Conservation (phyloP, 192 early-diverging fungal genomes). For the Coemansia sp. region DNA sequence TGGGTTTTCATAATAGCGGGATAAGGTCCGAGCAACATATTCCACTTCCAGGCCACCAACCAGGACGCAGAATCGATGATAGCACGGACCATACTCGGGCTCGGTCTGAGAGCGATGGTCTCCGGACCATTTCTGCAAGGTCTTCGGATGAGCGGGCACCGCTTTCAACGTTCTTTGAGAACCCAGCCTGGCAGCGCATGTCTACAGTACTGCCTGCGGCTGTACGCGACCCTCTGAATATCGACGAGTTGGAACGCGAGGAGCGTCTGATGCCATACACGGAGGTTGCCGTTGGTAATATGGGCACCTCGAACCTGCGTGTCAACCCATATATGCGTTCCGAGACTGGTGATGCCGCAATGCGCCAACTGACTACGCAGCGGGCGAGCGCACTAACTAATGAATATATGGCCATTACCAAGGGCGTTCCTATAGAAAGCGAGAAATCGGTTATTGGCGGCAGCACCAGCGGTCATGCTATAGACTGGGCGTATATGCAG, state of each 20-base stretch:
- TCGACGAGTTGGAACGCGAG: constrained; percentile 54
- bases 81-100: constrained; percentile 9
- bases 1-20: constrained; percentile 12
- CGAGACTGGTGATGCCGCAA: constrained; percentile 1
- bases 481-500: constrained; percentile 56
- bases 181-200: constrained; percentile 44
- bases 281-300: constrained; percentile 36
- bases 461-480: constrained; percentile 11
- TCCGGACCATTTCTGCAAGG: constrained; percentile 24
- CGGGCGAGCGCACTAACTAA: neutral
- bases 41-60: constrained; percentile 20
- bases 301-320: constrained; percentile 12
- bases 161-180: constrained; percentile 43
- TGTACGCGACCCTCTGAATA: constrained; percentile 52
- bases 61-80: neutral
- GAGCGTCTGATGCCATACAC: constrained; percentile 52
- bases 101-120: constrained; percentile 42
- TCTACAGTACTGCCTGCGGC: constrained; percentile 41
- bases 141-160: constrained; percentile 45
- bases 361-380: constrained; percentile 4
- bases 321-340: constrained; percentile 1
- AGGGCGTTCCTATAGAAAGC: neutral
- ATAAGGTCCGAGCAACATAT: constrained; percentile 26
- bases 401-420: neutral
- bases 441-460: constrained; percentile 6